Percentiles rank a stretch among this genome's conserved stretches.
Conservation (phyloP, 495 filamentous ascomycete species). For the Penicillium daleae region DNA sequence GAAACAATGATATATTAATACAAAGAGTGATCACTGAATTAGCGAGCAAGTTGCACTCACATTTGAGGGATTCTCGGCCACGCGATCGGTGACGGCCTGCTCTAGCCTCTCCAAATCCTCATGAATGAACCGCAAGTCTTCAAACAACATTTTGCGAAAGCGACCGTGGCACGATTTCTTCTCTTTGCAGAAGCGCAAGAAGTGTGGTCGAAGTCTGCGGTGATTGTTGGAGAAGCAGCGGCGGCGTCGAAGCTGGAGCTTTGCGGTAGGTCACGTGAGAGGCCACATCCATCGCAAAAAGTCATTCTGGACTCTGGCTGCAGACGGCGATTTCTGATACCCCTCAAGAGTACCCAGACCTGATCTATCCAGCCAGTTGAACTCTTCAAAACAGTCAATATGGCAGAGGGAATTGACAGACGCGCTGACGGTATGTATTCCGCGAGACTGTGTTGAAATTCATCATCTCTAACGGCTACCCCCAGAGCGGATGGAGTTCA, state of each 20-base stretch:
- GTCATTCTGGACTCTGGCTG: slow-evolving; percentile 17
- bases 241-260: slow-evolving; percentile 35
- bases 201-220: slow-evolving; percentile 5
- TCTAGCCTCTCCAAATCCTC: slow-evolving; percentile 96
- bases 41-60: slow-evolving; percentile 54
- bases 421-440: slow-evolving; percentile 70
- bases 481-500: slow-evolving; percentile 94
- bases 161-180: background rate
- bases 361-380: slow-evolving; percentile 8
- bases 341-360: background rate
- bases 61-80: slow-evolving; percentile 84
- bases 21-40: background rate
- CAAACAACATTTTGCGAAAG: slow-evolving; percentile 69
- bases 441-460: background rate
- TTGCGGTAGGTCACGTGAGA: slow-evolving; percentile 42
- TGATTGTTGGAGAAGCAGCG: slow-evolving; percentile 14
- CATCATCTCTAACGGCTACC: slow-evolving; percentile 32
- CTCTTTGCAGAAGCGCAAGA: slow-evolving; percentile 4
- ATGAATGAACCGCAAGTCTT: slow-evolving; percentile 90
- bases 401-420: slow-evolving; percentile 95
- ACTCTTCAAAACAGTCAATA: slow-evolving; percentile 40
- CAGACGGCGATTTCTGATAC: background rate
- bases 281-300: slow-evolving; percentile 35
- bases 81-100: slow-evolving; percentile 87
- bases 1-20: slow-evolving; percentile 32